Evolutionary conservation across 2,329 filamentous ascomycete species (phyloP), one percentile per base, ranked within the genome.

Genomic region (Xylaria polymorpha): DNA sequence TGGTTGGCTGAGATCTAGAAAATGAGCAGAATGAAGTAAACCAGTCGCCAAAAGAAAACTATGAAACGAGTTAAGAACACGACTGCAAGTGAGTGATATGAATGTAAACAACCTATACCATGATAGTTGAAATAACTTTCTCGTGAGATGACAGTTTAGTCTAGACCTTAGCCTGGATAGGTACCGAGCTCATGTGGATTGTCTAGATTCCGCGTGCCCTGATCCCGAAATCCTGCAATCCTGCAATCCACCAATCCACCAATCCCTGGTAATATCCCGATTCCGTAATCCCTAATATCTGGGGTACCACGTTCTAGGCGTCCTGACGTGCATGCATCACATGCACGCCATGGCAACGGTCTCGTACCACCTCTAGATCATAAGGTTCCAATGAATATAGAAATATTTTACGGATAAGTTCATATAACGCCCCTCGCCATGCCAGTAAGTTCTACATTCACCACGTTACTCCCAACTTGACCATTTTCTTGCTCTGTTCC

Each of bases 201-300:
- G 35, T 63, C n/a, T 57, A 60, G 64, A 70, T 50, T 41, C 9
- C 4, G 20, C n/a, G 9, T 22, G 20, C 35, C 35, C 44, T 39
- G 25, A 62, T 70, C 43, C 61, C 18, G 25, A 46, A 53, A 70
- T 65, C 68, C 66, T 53, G 20, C 35, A 39, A 66, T 66, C 50
- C 43, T 44, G 50, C 43, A 58, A 57, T 65, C 32, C 67, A 69
- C 39, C 43, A 58, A 57, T 65, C 32, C 67, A 69, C 39, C 50
- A 66, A 59, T 72, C 70, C 64, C 50, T 58, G 44, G 70, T 71
- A n/a, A n/a, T n/a, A 68, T 71, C 41, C 56, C 56, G 71, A 72
- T 68, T 68, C 68, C 43, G 5, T 9, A 59, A 43, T 57, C 18
- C 53, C 50, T 48, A 43, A 65, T 35, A 22, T n/a, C 22, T 62